Conservation (phyloP, 139 green algal genomes). For the Coccomyxa sp. region DNA sequence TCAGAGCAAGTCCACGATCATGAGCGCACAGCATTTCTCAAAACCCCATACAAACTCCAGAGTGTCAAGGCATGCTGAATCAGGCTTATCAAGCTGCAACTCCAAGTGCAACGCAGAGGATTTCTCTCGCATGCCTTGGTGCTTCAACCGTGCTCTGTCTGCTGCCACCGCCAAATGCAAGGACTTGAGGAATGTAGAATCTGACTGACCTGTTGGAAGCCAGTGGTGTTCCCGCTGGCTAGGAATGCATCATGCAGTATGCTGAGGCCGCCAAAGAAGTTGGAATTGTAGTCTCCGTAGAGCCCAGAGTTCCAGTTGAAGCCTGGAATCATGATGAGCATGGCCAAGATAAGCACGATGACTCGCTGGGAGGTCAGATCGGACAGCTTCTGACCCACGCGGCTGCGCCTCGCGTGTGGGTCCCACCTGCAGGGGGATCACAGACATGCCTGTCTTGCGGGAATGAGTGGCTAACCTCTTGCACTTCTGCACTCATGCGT, state of each 20-base stretch:
- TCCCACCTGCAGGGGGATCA: background rate
- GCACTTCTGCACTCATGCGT: too few species aligned
- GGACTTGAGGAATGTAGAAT: background rate
- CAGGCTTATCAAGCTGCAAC: too few species aligned
- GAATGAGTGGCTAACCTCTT: too few species aligned
- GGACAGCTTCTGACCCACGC: conserved; percentile 85
- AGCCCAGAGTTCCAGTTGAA: conserved; percentile 72
- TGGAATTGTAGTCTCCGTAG: conserved; percentile 47
- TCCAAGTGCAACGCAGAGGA: too few species aligned
- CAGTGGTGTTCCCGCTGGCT: conserved; percentile 17
- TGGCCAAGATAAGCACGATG: conserved; percentile 65
- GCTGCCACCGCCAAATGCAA: too few species aligned
- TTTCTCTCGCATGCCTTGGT: too few species aligned
- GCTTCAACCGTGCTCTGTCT: too few species aligned
- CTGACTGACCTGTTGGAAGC: conserved; percentile 23
- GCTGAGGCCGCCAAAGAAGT: conserved; percentile 60
- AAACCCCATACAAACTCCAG: too few species aligned
- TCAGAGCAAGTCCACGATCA: too few species aligned
- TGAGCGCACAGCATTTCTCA: too few species aligned
- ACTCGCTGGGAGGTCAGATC: conserved; percentile 86
- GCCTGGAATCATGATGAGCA: conserved; percentile 80
- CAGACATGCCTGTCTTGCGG: background rate
- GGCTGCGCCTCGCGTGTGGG: conserved; percentile 19
- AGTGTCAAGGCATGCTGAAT: too few species aligned
- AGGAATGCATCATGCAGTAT: conserved; percentile 77